Evolutionary conservation across 257 asterid genomes (phyloP).

Genomic region (Osmanthus fragrans): DNA sequence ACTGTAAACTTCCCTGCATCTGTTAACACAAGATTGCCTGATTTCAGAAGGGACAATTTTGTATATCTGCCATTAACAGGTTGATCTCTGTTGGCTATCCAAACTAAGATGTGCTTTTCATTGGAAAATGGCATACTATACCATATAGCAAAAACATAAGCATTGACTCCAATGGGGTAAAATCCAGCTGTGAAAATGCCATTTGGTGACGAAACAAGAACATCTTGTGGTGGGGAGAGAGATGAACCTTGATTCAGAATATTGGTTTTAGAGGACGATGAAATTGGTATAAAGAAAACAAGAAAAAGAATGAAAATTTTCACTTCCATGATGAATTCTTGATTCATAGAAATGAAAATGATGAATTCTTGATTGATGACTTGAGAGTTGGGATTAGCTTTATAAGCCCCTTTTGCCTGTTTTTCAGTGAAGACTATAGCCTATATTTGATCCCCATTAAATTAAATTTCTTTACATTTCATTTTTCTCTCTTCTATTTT

Average conservation of each 20-base stretch:
- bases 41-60: conserved; percentile 11
- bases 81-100: conserved; percentile 31
- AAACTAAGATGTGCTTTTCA: conserved; percentile 12
- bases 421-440: too few species aligned
- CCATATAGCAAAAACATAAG: conserved; percentile 20
- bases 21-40: conserved; percentile 22
- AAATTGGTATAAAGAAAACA: neutral
- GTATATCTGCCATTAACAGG: conserved; percentile 26
- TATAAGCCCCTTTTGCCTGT: too few species aligned
- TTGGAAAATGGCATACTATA: conserved; percentile 1
- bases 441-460: too few species aligned
- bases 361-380: too few species aligned
- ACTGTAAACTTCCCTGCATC: conserved; percentile 21
- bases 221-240: conserved; percentile 16
- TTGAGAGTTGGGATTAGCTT: too few species aligned
- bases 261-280: conserved; percentile 12
- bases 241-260: conserved; percentile 17
- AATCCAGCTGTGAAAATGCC: conserved; percentile 21
- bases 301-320: too few species aligned
- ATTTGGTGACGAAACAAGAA: conserved; percentile 3
- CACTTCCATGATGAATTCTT: too few species aligned
- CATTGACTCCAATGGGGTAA: conserved; percentile 8
- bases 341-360: too few species aligned
- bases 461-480: too few species aligned
- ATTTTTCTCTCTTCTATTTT: too few species aligned